Evolutionary conservation across 2,329 filamentous ascomycete species (phyloP).

Genomic region (Aspergillus quadrilineatus): DNA sequence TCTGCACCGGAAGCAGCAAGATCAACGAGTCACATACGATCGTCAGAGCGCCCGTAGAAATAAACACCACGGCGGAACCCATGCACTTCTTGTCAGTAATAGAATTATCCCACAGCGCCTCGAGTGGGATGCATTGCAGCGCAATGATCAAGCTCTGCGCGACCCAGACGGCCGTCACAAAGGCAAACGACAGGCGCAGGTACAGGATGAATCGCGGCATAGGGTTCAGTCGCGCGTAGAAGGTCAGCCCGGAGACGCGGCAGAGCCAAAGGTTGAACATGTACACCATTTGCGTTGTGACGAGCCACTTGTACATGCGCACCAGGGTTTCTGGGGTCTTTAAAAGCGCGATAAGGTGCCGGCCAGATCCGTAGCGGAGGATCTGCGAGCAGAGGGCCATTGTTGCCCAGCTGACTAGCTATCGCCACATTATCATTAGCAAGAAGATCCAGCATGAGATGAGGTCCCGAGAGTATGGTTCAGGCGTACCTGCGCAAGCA

Average conservation of each 20-base stretch:
- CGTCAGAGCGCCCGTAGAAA: conserved; percentile 18
- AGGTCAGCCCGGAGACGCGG: conserved; percentile 22
- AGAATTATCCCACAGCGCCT: conserved; percentile 15
- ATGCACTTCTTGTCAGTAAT: conserved; percentile 15
- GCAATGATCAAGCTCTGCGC: conserved; percentile 22
- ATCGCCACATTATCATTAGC: background rate
- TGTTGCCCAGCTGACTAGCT: conserved; percentile 12
- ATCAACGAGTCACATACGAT: conserved; percentile 23
- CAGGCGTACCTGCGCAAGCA: conserved; percentile 15
- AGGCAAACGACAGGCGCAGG: conserved; percentile 13
- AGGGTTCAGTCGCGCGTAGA: conserved; percentile 22
- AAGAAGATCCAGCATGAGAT: background rate
- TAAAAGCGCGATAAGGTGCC: conserved; percentile 14
- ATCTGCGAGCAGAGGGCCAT: conserved; percentile 18
- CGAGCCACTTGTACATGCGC: conserved; percentile 23
- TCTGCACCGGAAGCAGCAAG: conserved; percentile 19
- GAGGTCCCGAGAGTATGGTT: too few species aligned
- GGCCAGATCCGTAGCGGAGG: conserved; percentile 17
- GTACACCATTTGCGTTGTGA: conserved; percentile 21
- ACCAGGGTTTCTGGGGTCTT: conserved; percentile 7
- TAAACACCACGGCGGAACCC: conserved; percentile 15
- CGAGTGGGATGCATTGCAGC: conserved; percentile 23
- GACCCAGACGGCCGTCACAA: conserved; percentile 20
- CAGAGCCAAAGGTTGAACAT: conserved; percentile 21
- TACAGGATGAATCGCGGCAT: conserved; percentile 18